Base-by-base conservation (phyloP, 1,284 basidiomycete species). In the Moniliophthora roreri region DNA sequence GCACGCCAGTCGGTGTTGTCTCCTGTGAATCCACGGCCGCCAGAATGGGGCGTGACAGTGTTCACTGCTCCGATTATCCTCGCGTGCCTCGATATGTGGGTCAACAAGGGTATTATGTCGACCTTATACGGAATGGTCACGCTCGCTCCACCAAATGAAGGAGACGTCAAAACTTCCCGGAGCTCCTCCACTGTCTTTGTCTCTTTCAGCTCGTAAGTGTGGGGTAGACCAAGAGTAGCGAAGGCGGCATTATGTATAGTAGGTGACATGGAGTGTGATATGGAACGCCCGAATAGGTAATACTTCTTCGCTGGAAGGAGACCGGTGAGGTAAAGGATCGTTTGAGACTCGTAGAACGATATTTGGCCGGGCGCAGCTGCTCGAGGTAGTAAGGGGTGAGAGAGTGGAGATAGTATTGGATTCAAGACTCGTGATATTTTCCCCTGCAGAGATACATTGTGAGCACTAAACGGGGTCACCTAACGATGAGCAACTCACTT, bases 1-100 rank as follows among this genome's bases (percentile, higher is more conserved):
- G 92, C 95, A 45, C 89, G 70, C 87, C 93, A 97, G 66, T 97
- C 95, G 0, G 94, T 96, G 72, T 98, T 98, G 64, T 96, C 93
- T 1, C 95, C 95, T 47, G 82, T 75, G 32, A 97, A 74, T 48
- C 61, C 62, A 20, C 50, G 61, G 15, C 63, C 63, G n/a, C 62
- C 63, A 18, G 63, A 62, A 23, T 56, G 51, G n/a, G 61, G 45
- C 13, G 94, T 80, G 65, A 97, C 81, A 23, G 94, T 97, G 71
- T 98, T 97, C 61, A 97, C 91, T 0, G 95, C 95, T 0, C 95
- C 95, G 52, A 97, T 94, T 2, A 81, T 74, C 60, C 84, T 75
- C 0, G 92, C 95, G 41, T 92, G 85, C 2, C 84, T 81, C 0
- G 93, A 90, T 37, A 96, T 72, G 40, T 74, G 72, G 60, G 93